Percentiles rank a stretch among this genome's conserved stretches.
phyloP scores from a whole-genome alignment of 2,329 filamentous ascomycete genomes.

The Cladophialophora bantiana region DNA sequence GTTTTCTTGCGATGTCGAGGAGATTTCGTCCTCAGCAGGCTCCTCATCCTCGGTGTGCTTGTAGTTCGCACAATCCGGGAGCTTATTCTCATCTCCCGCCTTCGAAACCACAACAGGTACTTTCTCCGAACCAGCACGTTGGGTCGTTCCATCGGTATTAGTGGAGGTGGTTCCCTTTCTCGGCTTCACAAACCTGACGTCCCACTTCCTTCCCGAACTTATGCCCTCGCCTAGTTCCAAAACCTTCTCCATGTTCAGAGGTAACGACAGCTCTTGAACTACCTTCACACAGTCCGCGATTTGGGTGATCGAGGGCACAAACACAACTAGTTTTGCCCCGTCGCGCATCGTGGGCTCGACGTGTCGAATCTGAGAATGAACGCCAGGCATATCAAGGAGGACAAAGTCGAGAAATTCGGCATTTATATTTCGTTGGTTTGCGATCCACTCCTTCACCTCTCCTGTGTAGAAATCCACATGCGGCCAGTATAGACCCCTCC shows the following conservation, averaged over 20 bases:
- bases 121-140: background rate
- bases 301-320: constrained; percentile 80
- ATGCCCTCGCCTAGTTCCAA: constrained; percentile 56
- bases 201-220: constrained; percentile 56
- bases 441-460: constrained; percentile 69
- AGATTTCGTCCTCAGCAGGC: background rate
- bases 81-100: background rate
- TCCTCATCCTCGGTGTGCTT: background rate
- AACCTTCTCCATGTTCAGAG: constrained; percentile 56
- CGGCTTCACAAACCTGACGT: constrained; percentile 51
- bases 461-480: constrained; percentile 78
- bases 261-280: constrained; percentile 62
- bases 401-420: constrained; percentile 69
- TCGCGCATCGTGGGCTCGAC: constrained; percentile 63
- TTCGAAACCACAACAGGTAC: background rate
- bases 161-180: constrained; percentile 16
- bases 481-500: constrained; percentile 71
- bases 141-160: background rate
- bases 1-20: constrained; percentile 16
- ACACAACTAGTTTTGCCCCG: constrained; percentile 72
- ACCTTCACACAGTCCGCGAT: constrained; percentile 69
- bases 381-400: constrained; percentile 75
- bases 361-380: constrained; percentile 59
- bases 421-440: background rate
- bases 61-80: background rate